Evolutionary conservation across 2,329 filamentous ascomycete species (phyloP), one percentile per base, ranked within the genome.

Genomic region (Eutypella sp.): DNA sequence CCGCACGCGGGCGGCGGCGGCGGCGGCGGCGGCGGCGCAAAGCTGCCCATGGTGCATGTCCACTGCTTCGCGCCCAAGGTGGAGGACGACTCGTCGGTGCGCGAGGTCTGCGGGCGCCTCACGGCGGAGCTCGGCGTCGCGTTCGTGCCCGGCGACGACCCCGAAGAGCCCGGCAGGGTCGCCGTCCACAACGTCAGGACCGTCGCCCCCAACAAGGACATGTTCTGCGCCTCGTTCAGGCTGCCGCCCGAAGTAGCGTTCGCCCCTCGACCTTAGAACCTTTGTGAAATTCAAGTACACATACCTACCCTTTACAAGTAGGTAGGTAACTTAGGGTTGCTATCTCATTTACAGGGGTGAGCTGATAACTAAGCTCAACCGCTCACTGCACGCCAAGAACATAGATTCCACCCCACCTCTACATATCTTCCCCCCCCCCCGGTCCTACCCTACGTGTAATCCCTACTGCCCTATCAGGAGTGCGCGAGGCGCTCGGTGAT

Each of bases 201-300:
- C 55, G 93, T 99, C 45, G 88, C 90, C 47, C 93, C 93, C 5
- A 85, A 89, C 60, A 99, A 99, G 75, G 81, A 86, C 62, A 96
- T 96, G 91, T 97, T 92, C 67, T 97, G 93, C 66, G 92, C 89
- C 24, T 95, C 83, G 55, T 97, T 99, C 68, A 81, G 90, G 51
- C 63, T 99, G 49, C 93, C 93, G 2, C 68, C 73, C 27, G 82
- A 88, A 57, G 88, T 96, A 5, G 93, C 91, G 13, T 96, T 96
- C 70, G 75, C 78, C 20, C 52, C 68, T 25, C 48, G 52, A 24
- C 19, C 19, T 27, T 44, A 29, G 20, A 27, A 38, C 9, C 24
- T 25, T 37, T 19, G 22, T 16, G n/a, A 10, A 24, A n/a, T n/a
- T n/a, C n/a, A n/a, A n/a, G n/a, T n/a, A n/a, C n/a, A n/a, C n/a